Evolutionary conservation across 106 monocot species (phyloP), one percentile per base, ranked within the genome.

Genomic region (Apostasia ramifera): DNA sequence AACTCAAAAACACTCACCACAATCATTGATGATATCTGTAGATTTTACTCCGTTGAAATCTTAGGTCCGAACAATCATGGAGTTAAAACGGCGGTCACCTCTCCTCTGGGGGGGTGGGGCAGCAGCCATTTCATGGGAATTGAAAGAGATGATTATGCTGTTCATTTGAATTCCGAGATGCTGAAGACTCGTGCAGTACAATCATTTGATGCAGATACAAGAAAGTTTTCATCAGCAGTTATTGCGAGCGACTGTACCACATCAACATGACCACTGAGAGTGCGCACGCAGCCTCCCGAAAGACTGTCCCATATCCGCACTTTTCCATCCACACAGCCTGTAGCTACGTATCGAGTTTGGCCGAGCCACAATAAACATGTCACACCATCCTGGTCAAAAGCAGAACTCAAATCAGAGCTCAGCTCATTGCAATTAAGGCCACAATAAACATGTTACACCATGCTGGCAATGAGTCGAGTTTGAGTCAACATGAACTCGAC

Each of bases 221-320:
- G 73, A 26, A 55, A 82, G 40, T 75, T 75, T 2, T 67, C 80
- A 71, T 92, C 89, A 8, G 81, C 76, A 14, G 84, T 75, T 8
- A 83, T 61, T 6, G 80, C 82, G 1, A 97, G 63, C 15, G 85
- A 80, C 54, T 97, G 83, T 42, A 97, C 55, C 9, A 68, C 68
- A 53, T 86, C 89, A 0, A 39, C 3, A 47, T 92, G 92, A 11
- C 97, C 87, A 47, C 71, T 64, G 69, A 90, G 89, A 8, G 62
- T 73, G 67, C 67, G 86, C 10, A 82, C 59, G 40, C 92, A 97
- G 40, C 69, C 67, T 2, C 97, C 97, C 3, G 92, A 85, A 9
- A 87, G 85, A 48, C 82, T 78, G 61, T 97, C 87, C 97, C 97
- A 97, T 12, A 97, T 61, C 4, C 97, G 74, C 9, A 97, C 89